Conservation (phyloP, 148 eudicot species). For the Pouteria glomerata region DNA sequence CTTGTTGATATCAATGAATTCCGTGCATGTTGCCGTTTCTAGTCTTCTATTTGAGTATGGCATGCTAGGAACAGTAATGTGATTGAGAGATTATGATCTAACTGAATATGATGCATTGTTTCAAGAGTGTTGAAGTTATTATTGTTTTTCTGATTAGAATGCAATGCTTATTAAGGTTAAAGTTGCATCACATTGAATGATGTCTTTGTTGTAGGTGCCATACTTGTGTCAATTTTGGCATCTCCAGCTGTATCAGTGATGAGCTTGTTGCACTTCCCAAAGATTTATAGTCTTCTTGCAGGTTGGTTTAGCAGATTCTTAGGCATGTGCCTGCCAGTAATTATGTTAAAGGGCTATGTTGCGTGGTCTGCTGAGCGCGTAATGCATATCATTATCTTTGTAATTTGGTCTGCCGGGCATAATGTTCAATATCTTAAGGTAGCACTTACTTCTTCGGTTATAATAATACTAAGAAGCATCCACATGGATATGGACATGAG, state of each 20-base stretch:
- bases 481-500: no score
- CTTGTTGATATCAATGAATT: neutral
- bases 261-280: slow-evolving; percentile 56
- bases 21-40: neutral
- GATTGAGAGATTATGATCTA: neutral
- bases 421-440: no score
- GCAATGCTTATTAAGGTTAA: slow-evolving; percentile 1
- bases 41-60: neutral
- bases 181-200: neutral
- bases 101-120: neutral
- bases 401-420: no score
- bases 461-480: no score
- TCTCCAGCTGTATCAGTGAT: slow-evolving; percentile 52
- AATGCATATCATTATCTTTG: neutral
- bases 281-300: slow-evolving; percentile 64
- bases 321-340: neutral
- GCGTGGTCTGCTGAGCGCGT: neutral
- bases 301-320: slow-evolving; percentile 39
- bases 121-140: neutral
- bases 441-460: no score
- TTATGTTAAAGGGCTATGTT: neutral
- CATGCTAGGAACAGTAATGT: neutral
- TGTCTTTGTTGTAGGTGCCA: slow-evolving; percentile 54
- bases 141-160: neutral
- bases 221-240: slow-evolving; percentile 67